Evolutionary conservation across 2,329 filamentous ascomycete species (phyloP).

Genomic region (Phoma sp.): DNA sequence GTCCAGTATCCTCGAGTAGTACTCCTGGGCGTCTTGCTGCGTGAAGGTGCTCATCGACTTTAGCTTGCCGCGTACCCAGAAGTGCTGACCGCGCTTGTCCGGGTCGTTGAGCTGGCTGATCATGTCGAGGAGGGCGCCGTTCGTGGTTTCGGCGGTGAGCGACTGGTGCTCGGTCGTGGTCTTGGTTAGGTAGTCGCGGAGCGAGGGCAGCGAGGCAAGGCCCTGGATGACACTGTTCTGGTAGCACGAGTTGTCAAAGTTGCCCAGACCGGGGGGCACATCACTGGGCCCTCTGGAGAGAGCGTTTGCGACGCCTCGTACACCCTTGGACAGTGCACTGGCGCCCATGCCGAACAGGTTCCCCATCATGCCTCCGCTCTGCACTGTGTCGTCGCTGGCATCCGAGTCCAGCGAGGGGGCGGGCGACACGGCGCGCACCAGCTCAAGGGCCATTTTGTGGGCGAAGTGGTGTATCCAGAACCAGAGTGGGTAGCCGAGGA

Average conservation of each 20-base stretch:
- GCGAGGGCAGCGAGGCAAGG: constrained; percentile 73
- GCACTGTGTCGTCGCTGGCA: constrained; percentile 28
- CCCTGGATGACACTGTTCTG: constrained; percentile 93
- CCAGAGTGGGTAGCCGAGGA: constrained; percentile 45
- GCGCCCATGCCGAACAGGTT: constrained; percentile 48
- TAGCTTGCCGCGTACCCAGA: constrained; percentile 82
- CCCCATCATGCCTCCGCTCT: constrained; percentile 35
- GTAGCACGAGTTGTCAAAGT: constrained; percentile 95
- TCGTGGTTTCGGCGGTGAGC: constrained; percentile 54
- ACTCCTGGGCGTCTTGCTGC: constrained; percentile 97
- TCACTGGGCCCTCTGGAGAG: constrained; percentile 38
- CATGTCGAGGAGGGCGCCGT: constrained; percentile 66
- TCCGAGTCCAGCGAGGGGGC: constrained; percentile 19
- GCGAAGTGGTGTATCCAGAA: constrained; percentile 61
- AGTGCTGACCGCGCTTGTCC: constrained; percentile 72
- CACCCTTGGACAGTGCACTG: constrained; percentile 45
- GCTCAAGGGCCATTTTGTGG: constrained; percentile 17
- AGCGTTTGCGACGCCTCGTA: constrained; percentile 46
- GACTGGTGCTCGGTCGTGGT: constrained; percentile 41
- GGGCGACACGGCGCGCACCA: constrained; percentile 18
- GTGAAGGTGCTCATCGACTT: constrained; percentile 96
- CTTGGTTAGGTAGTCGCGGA: constrained; percentile 68
- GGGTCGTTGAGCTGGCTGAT: constrained; percentile 73
- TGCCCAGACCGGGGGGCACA: constrained; percentile 72
- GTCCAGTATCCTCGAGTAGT: constrained; percentile 88